Percentiles rank a stretch among this genome's conserved stretches.
Conservation (phyloP, 164 flowering plant species). For the Brasenia schreberi region DNA sequence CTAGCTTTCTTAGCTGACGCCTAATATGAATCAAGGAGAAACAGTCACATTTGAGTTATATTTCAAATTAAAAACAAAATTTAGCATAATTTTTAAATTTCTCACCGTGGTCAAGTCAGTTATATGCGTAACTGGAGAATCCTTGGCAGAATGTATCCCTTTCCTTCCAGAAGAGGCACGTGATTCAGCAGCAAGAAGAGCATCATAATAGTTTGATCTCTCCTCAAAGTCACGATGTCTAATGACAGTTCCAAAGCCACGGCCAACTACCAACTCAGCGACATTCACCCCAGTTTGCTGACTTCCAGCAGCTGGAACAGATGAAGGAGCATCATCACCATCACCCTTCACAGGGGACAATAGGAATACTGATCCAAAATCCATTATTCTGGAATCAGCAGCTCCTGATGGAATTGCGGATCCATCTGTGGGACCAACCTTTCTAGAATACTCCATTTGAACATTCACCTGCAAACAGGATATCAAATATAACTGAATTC, state of each 20-base stretch:
- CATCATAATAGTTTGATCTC: conserved; percentile 86
- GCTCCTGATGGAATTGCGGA: conserved; percentile 28
- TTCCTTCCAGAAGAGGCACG: conserved; percentile 73
- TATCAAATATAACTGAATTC: too few relatives aligned
- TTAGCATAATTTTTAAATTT: too few relatives aligned
- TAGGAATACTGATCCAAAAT: conserved; percentile 90
- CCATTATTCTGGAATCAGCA: conserved; percentile 80
- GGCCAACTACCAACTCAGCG: conserved; percentile 66
- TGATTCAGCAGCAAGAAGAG: conserved; percentile 82
- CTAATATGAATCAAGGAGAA: neutral
- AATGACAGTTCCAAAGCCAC: conserved; percentile 81
- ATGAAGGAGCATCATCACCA: conserved; percentile 31
- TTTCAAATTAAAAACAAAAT: too few relatives aligned
- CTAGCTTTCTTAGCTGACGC: conserved; percentile 63
- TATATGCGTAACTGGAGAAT: conserved; percentile 78
- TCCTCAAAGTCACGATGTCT: conserved; percentile 95
- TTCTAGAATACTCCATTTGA: conserved; percentile 93
- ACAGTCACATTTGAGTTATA: neutral
- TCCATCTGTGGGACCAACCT: conserved; percentile 52
- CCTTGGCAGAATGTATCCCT: conserved; percentile 80
- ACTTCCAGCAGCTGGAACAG: conserved; percentile 23
- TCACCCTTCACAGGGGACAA: conserved; percentile 40
- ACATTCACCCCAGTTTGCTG: conserved; percentile 53
- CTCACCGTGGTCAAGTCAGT: conserved; percentile 46
- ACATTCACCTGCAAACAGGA: conserved; percentile 55